Percentiles rank a stretch among this genome's conserved stretches.
phyloP scores from a whole-genome alignment of 2,329 filamentous ascomycete species.

The Phoma sp. region DNA sequence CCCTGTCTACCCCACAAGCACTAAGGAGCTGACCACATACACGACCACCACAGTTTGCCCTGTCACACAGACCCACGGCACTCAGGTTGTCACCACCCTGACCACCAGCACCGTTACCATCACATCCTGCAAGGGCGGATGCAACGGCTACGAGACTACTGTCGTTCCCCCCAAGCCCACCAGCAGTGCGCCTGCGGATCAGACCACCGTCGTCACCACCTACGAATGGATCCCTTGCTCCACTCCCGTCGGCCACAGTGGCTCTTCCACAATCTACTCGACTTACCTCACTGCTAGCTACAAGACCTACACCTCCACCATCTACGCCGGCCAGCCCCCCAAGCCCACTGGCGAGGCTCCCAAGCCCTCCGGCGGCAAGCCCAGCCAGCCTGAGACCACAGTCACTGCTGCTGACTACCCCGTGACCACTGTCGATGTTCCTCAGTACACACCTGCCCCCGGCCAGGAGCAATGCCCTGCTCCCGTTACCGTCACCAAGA shows the following conservation, averaged over 20 bases:
- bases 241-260: conserved; percentile 44
- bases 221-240: conserved; percentile 49
- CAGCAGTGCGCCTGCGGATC: conserved; percentile 17
- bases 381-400: not conserved
- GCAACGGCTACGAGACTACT: conserved; percentile 26
- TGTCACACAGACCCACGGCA: conserved; percentile 27
- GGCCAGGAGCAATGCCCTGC: conserved; percentile 33
- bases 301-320: conserved; percentile 41
- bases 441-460: conserved; percentile 13
- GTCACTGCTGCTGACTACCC: conserved; percentile 12
- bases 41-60: conserved; percentile 32
- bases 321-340: conserved; percentile 25
- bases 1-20: conserved; percentile 8
- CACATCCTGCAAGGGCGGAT: conserved; percentile 49
- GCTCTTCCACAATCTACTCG: conserved; percentile 43
- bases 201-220: conserved; percentile 43
- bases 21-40: conserved; percentile 39
- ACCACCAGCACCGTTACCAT: conserved; percentile 50
- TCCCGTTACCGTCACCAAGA: conserved; percentile 36
- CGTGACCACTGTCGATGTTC: conserved; percentile 2
- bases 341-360: conserved; percentile 22
- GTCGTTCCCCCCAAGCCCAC: conserved; percentile 13
- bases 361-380: conserved; percentile 10
- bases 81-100: conserved; percentile 26
- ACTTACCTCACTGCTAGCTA: conserved; percentile 50